Evolutionary conservation across 106 monocot genomes (phyloP).

Genomic region (Dendrobium huoshanense): DNA sequence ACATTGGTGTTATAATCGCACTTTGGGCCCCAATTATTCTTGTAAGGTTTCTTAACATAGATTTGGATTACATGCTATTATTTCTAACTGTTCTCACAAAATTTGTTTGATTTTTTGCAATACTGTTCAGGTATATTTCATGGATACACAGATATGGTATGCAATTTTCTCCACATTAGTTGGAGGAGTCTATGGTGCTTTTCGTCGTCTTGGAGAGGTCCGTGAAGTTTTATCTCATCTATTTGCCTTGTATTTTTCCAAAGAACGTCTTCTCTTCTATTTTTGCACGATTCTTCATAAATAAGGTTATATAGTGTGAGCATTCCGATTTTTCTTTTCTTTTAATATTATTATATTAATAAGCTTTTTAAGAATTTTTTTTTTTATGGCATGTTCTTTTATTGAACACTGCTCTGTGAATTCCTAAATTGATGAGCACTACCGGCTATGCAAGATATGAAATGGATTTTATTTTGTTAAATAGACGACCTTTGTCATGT

Average conservation of each 20-base stretch:
- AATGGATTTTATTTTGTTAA: too few species aligned
- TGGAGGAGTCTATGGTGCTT: slow-evolving; percentile 84
- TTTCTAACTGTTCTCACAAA: neutral
- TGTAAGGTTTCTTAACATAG: slow-evolving; percentile 28
- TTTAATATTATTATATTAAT: too few species aligned
- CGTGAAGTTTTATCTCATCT: slow-evolving; percentile 7
- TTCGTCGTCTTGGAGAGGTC: slow-evolving; percentile 89
- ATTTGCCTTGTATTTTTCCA: neutral
- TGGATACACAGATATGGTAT: slow-evolving; percentile 97
- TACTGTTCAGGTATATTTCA: slow-evolving; percentile 67
- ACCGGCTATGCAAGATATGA: too few species aligned
- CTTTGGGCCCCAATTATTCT: slow-evolving; percentile 93
- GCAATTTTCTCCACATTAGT: slow-evolving; percentile 74
- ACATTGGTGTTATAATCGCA: slow-evolving; percentile 91
- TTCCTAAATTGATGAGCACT: too few species aligned
- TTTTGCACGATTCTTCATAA: neutral
- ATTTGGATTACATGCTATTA: neutral
- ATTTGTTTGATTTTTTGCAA: neutral
- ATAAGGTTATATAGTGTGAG: neutral
- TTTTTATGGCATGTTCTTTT: neutral
- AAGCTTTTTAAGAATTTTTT: neutral
- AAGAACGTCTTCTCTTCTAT: neutral
- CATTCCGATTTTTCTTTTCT: neutral
- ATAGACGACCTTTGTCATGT: too few species aligned
- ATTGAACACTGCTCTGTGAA: neutral